Base-by-base conservation (phyloP, 2,329 filamentous ascomycete species). In the Alternaria sp. region DNA sequence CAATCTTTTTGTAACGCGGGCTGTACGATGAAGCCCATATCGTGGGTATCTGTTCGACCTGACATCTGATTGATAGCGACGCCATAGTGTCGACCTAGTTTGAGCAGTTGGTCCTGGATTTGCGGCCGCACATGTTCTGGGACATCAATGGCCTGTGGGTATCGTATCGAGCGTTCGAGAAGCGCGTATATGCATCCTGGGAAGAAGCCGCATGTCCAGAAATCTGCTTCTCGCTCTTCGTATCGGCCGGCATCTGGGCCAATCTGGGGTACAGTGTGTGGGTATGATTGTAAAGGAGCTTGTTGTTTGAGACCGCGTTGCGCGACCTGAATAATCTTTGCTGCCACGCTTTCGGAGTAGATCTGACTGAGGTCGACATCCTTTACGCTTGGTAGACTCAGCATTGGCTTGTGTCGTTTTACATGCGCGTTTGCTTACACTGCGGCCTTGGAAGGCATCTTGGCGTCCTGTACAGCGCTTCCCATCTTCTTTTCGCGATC, bases 21-120 rank as follows among this genome's bases (percentile, higher is more conserved):
- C 55, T 83, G 80, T 5, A 86, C 80, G 25, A 87, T 87, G 66
- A 87, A 87, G 0, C 85, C 84, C 61, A 87, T 80, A 45, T 87
- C 85, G 60, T 87, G 86, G 0, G 85, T 87, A 58, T 87, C 83
- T 5, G 79, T 86, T 28, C 83, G 68, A 5, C 68, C 64, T 2
- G 75, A 77, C 77, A 80, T 62, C 62, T 73, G 9, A 15, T 74
- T 72, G 55, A 79, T 78, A 3, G 77, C 75, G 5, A 78, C 70
- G 15, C 71, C 68, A 67, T 75, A 78, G 50, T 78, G 74, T 2
- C 76, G 67, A 6, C 77, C 77, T 1, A 77, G 61, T 8, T 65
- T 64, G 2, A 79, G 55, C 0, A 78, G 46, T 6, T 76, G 68
- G 3, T 74, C 66, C 43, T 71, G 67, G 9, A 77, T 66, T 1